Conservation (phyloP, 2,329 filamentous ascomycete species). For the Helicocarpus griseus region DNA sequence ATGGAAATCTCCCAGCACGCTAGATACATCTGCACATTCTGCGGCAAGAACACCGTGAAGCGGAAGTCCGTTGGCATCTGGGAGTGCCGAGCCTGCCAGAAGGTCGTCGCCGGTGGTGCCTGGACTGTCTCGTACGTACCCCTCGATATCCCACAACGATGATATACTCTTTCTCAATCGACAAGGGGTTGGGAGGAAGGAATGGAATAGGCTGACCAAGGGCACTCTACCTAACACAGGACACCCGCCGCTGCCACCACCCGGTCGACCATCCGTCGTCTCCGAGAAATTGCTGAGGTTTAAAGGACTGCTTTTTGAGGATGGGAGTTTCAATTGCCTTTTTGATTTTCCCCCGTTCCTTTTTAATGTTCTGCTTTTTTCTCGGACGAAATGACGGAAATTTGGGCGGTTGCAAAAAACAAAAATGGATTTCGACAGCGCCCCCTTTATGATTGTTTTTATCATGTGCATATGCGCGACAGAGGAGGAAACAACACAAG, state of each 20-base stretch:
- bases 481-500: too few relatives aligned
- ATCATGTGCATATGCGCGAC: too few relatives aligned
- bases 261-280: constrained; percentile 90
- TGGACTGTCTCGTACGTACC: constrained; percentile 89
- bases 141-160: too few relatives aligned
- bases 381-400: constrained; percentile 10
- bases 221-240: constrained; percentile 36
- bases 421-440: neutral
- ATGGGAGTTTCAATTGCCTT: constrained; percentile 9
- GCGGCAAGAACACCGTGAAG: constrained; percentile 92
- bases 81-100: constrained; percentile 92
- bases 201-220: constrained; percentile 18
- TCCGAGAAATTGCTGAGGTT: constrained; percentile 96
- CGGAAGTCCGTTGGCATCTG: constrained; percentile 89
- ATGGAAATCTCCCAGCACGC: constrained; percentile 99
- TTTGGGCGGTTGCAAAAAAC: constrained; percentile 7
- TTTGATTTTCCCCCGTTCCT: constrained; percentile 7
- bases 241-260: constrained; percentile 90
- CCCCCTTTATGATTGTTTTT: too few relatives aligned
- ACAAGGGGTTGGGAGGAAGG: too few relatives aligned
- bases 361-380: constrained; percentile 9
- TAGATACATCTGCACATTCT: constrained; percentile 96
- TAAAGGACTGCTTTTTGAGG: constrained; percentile 40
- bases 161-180: too few relatives aligned
- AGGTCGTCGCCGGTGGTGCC: constrained; percentile 86